Evolutionary conservation across 1,139 yeast genomes (phyloP), one percentile per base, ranked within the genome.

Genomic region (Spathaspora sp.): DNA sequence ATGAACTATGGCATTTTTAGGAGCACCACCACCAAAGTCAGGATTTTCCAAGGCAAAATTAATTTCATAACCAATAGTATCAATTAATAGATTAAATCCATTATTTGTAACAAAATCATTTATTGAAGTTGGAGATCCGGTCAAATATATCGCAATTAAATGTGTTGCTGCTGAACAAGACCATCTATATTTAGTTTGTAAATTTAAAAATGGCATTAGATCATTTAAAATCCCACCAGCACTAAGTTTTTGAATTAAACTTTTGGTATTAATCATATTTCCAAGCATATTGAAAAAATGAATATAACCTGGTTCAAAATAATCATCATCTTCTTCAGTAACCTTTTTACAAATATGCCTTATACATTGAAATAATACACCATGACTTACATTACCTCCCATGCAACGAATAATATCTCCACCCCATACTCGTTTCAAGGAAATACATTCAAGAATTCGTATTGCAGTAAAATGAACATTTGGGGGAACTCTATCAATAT

Each of bases 311-410:
- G 71, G 71, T 51, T 80, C 82, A 26, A 56, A 56, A 23, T 64
- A 63, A 24, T 66, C 65, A 9, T 63, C 65, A 27, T 65, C 72
- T 3, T 70, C 68, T 3, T 61, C 56, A 40, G 66, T 62, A 5
- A 81, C 63, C 43, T 77, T 73, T 49, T 79, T 78, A 47, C 81
- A 72, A 23, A 89, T 78, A 43, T 73, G 73, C 51, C 95, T 77
- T 37, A 91, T 65, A 41, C 85, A 77, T 57, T 88, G 91, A 68
- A 86, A 88, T 39, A 91, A 60, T 7, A 83, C 67, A 0, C 98
- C 98, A 63, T 91, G 97, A 48, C 84, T 83, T 33, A 91, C 90
- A 59, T 89, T 89, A 4, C 95, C 97, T n/a, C 95, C 89, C 55
- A 90, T 67, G n/a, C 89, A 82, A 49, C 89, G 75, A 47, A 90